Evolutionary conservation across 495 filamentous ascomycete species (phyloP), one percentile per base, ranked within the genome.

Genomic region (Podospora fimiseda): DNA sequence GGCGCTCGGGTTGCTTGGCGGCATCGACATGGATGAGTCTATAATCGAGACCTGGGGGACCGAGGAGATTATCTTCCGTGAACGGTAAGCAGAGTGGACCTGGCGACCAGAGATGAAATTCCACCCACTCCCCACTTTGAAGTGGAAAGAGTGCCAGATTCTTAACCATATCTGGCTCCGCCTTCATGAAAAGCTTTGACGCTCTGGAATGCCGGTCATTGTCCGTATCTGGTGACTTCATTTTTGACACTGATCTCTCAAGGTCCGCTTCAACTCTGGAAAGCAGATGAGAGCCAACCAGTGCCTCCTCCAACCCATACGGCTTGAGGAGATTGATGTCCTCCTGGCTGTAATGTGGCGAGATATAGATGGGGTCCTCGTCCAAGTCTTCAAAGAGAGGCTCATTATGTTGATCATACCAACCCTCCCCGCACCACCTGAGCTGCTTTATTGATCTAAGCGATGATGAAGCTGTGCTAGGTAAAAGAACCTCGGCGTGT

Each of bases 41-140:
- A 8, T 56, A 9, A 18, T 18, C 23, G 1, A 65, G 37, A 22
- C 52, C 65, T 4, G 50, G 37, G 11, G 67, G 69, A n/a, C 70
- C 60, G 24, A 16, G 9, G 18, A 58, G 22, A 3, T n/a, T 43
- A 9, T n/a, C 39, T 2, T 20, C 21, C 7, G 49, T 47, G 19
- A 43, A 15, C 15, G 54, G 48, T 20, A 56, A 48, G 36, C 52
- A 52, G 0, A 51, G 13, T 2, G 16, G 30, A 9, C 48, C 4
- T 3, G 1, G 8, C 11, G 2, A 13, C 11, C 15, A 1, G n/a
- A n/a, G n/a, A n/a, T n/a, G n/a, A n/a, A n/a, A n/a, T 27, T 8
- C 37, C 1, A 48, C 30, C 54, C 54, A 57, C 1, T 27, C 0
- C 11, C 48, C 48, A 36, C 48, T 21, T 11, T 9, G 11, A 11